phyloP scores from a whole-genome alignment of 805 yeast species.

The Lachancea sp. region DNA sequence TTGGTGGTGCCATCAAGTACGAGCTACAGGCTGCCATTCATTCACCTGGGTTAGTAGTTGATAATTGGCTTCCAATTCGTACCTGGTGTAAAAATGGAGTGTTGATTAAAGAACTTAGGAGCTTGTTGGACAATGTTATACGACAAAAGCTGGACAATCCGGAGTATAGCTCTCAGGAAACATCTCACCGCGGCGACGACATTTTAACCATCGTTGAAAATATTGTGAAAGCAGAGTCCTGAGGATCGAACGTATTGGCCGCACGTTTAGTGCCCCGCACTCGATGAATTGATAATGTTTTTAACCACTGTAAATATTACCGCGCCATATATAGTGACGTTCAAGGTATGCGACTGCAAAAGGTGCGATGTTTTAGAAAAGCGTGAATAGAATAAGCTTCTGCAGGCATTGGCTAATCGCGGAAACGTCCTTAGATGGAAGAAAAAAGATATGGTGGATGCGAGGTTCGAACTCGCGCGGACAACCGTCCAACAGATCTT shows the following conservation, averaged over 20 bases:
- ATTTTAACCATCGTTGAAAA: slow-evolving; percentile 39
- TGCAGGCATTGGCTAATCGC: no score
- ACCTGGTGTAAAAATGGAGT: slow-evolving; percentile 96
- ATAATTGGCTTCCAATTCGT: slow-evolving; percentile 81
- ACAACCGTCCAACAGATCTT: slow-evolving; percentile 38
- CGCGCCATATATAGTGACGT: no score
- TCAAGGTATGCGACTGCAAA: no score
- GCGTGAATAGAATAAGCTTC: no score
- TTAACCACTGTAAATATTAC: not conserved
- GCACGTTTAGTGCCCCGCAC: no score
- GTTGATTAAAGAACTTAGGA: slow-evolving; percentile 61
- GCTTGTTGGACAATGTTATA: slow-evolving; percentile 59
- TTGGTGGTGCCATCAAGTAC: slow-evolving; percentile 69
- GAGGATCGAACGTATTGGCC: not conserved
- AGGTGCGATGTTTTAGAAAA: no score
- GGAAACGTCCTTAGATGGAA: no score
- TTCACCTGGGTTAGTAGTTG: slow-evolving; percentile 80
- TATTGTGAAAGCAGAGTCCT: slow-evolving; percentile 19
- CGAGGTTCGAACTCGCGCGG: slow-evolving; percentile 40
- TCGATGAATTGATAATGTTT: no score
- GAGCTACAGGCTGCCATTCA: slow-evolving; percentile 45
- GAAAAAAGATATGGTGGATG: slow-evolving; percentile 32
- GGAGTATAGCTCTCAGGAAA: slow-evolving; percentile 19
- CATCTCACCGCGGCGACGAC: slow-evolving; percentile 29
- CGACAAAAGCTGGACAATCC: slow-evolving; percentile 54